phyloP scores from a whole-genome alignment of 2,329 filamentous ascomycete species.

The Pyrenochaeta sp. region DNA sequence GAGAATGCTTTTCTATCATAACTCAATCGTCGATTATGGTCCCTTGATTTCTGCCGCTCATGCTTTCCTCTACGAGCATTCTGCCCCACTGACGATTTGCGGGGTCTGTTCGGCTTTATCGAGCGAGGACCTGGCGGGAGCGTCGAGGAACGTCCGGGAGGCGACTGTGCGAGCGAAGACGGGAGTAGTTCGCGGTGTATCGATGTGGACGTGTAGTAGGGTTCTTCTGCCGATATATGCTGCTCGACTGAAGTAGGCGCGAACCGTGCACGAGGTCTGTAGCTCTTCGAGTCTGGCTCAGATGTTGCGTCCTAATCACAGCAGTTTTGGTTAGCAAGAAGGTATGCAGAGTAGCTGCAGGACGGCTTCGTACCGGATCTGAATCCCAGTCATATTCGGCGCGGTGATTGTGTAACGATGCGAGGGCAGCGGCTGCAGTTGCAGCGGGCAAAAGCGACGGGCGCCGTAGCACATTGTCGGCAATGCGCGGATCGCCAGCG shows the following conservation, averaged over 20 bases:
- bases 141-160: constrained; percentile 86
- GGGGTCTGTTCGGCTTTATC: constrained; percentile 74
- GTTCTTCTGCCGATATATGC: constrained; percentile 67
- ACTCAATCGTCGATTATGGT: constrained; percentile 75
- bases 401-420: constrained; percentile 83
- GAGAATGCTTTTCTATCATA: constrained; percentile 84
- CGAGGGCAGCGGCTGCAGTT: constrained; percentile 84
- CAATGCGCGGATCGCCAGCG: constrained; percentile 71
- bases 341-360: constrained; percentile 16
- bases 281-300: constrained; percentile 50
- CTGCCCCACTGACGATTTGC: constrained; percentile 88
- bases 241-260: constrained; percentile 66
- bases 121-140: constrained; percentile 82
- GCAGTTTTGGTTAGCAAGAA: constrained; percentile 30
- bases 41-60: constrained; percentile 80
- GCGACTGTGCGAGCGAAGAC: constrained; percentile 82
- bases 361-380: constrained; percentile 41
- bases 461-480: constrained; percentile 73
- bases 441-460: constrained; percentile 71
- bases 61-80: constrained; percentile 78
- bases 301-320: constrained; percentile 46
- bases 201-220: constrained; percentile 59
- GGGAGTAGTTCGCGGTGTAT: constrained; percentile 79
- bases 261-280: constrained; percentile 50
- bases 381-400: constrained; percentile 65